Evolutionary conservation across 257 asterid genomes (phyloP).

Genomic region (Solanum phureja): DNA sequence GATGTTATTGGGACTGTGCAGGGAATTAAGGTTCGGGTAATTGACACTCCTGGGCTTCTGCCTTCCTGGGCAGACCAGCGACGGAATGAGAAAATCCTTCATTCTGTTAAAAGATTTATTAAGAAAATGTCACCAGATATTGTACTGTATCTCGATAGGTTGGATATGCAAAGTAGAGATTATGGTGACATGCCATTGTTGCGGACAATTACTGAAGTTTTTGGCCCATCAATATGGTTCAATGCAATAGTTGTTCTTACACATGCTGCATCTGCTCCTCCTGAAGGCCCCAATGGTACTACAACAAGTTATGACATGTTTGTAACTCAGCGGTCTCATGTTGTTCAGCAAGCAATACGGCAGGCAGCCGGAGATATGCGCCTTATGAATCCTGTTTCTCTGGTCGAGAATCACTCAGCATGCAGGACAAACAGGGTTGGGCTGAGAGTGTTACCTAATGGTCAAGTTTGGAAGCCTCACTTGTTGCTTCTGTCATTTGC

Average conservation of each 20-base stretch:
- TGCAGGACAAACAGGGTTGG: slow-evolving; percentile 96
- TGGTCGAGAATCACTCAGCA: slow-evolving; percentile 91
- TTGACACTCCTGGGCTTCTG: slow-evolving; percentile 92
- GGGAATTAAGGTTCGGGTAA: slow-evolving; percentile 88
- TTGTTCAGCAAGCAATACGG: slow-evolving; percentile 91
- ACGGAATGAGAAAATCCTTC: slow-evolving; percentile 76
- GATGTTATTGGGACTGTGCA: slow-evolving; percentile 97
- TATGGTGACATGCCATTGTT: slow-evolving; percentile 77
- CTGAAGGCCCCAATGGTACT: slow-evolving; percentile 88
- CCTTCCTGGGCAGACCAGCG: slow-evolving; percentile 95
- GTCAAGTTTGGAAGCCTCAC: slow-evolving; percentile 98
- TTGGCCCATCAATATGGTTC: slow-evolving; percentile 96
- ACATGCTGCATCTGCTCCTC: slow-evolving; percentile 97
- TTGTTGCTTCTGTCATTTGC: slow-evolving; percentile 85
- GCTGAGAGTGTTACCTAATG: slow-evolving; percentile 94
- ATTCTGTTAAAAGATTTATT: slow-evolving; percentile 65
- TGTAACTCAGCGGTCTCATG: slow-evolving; percentile 91
- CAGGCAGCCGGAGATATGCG: slow-evolving; percentile 96
- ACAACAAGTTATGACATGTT: slow-evolving; percentile 91
- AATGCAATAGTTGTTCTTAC: slow-evolving; percentile 95
- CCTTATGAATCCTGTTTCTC: slow-evolving; percentile 88
- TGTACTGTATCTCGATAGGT: slow-evolving; percentile 83
- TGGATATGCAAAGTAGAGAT: slow-evolving; percentile 93
- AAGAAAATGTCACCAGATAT: slow-evolving; percentile 90
- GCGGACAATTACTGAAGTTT: slow-evolving; percentile 77